Evolutionary conservation across 129 eudicot genomes (phyloP).

Genomic region (Flaveria brownii): DNA sequence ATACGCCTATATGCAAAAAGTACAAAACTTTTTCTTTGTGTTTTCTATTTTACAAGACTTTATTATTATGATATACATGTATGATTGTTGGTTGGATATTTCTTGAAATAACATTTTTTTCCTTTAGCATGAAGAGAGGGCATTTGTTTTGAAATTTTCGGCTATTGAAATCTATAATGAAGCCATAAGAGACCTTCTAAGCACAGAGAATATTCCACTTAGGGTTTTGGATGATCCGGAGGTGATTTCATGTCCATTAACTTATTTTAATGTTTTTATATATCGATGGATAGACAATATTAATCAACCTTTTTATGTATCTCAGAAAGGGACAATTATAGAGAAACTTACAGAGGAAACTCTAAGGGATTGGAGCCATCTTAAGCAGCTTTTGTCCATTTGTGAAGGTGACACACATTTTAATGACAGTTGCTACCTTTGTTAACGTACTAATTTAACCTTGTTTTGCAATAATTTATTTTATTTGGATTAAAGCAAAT

Average conservation of each 20-base stretch:
- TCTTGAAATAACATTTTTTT: constrained; percentile 1
- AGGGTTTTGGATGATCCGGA: constrained; percentile 95
- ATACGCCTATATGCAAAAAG: constrained; percentile 85
- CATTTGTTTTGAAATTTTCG: constrained; percentile 87
- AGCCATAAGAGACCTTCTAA: constrained; percentile 94
- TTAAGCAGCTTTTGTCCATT: constrained; percentile 79
- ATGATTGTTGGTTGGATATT: background rate
- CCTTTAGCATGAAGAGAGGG: constrained; percentile 93
- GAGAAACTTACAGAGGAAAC: constrained; percentile 97
- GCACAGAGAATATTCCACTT: constrained; percentile 83
- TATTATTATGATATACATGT: background rate
- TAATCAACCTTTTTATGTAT: background rate
- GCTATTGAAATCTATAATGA: constrained; percentile 98
- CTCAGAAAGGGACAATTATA: constrained; percentile 84
- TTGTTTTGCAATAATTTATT: background rate
- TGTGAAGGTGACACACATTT: constrained; percentile 65
- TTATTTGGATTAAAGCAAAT: background rate
- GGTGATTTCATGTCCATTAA: constrained; percentile 44
- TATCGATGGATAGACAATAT: constrained; percentile 13
- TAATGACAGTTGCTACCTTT: background rate
- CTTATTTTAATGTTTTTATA: background rate
- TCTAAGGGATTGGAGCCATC: constrained; percentile 80
- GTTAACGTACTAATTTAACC: background rate
- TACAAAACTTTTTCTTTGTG: constrained; percentile 18
- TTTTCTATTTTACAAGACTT: background rate